phyloP scores from a whole-genome alignment of 768 basidiomycete species.

The Russula compacta region DNA sequence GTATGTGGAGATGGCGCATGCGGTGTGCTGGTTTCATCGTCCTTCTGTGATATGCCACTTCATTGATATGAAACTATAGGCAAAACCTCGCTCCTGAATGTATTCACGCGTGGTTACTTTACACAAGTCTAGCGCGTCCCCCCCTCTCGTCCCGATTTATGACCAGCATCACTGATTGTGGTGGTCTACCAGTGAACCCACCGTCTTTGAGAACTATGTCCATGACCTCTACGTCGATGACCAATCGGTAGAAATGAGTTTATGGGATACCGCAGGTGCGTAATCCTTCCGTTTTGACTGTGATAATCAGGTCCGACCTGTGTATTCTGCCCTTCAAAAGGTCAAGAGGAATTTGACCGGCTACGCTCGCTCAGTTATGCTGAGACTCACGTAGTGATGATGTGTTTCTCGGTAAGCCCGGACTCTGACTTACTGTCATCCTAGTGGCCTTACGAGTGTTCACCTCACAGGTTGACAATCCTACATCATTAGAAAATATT shows the following conservation, averaged over 20 bases:
- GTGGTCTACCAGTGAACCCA: constrained; percentile 56
- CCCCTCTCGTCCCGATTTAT: background rate
- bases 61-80: constrained; percentile 31
- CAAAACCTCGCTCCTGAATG: constrained; percentile 80
- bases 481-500: constrained; percentile 92
- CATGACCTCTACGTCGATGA: constrained; percentile 85
- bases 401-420: constrained; percentile 80
- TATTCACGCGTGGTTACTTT: constrained; percentile 87
- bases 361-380: constrained; percentile 92
- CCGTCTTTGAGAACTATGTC: constrained; percentile 97
- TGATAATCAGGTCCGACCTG: constrained; percentile 6
- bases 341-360: constrained; percentile 93
- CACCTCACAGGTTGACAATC: constrained; percentile 70
- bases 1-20: constrained; percentile 98
- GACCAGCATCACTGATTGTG: background rate
- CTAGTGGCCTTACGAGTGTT: constrained; percentile 14
- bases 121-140: constrained; percentile 83
- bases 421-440: background rate
- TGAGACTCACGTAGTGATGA: constrained; percentile 92
- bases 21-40: constrained; percentile 40
- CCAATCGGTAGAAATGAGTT: constrained; percentile 77
- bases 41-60: constrained; percentile 8
- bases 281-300: background rate
- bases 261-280: constrained; percentile 97
- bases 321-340: constrained; percentile 35